Conservation (phyloP, 495 filamentous ascomycete species). For the Penicillium canariense region DNA sequence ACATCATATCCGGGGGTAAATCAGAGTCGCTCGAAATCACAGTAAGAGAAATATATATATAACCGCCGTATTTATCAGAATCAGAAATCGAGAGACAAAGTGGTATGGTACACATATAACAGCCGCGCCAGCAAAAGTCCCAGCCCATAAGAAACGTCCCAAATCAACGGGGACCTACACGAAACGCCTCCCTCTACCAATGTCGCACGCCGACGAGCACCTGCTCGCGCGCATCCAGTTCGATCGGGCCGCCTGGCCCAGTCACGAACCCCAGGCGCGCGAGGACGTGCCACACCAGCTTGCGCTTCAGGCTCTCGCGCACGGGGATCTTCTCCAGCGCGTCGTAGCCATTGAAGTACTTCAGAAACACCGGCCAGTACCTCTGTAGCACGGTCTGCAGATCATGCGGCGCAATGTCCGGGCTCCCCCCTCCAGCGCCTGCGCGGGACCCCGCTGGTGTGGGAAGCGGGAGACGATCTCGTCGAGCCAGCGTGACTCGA, state of each 20-base stretch:
- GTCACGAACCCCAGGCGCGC: slow-evolving; percentile 37
- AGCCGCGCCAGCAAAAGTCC: too few relatives aligned
- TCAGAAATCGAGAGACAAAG: too few relatives aligned
- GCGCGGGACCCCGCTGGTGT: slow-evolving; percentile 24
- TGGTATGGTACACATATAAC: too few relatives aligned
- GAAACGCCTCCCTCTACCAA: slow-evolving; percentile 44
- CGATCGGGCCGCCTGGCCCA: slow-evolving; percentile 30
- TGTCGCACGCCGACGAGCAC: slow-evolving; percentile 45
- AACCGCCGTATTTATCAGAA: too few relatives aligned
- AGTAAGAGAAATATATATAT: neutral
- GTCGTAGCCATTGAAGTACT: slow-evolving; percentile 85
- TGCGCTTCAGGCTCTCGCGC: slow-evolving; percentile 79
- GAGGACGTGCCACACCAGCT: slow-evolving; percentile 69
- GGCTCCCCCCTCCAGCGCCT: slow-evolving; percentile 8
- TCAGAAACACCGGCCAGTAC: slow-evolving; percentile 56
- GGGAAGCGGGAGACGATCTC: slow-evolving; percentile 63
- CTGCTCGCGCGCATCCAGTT: slow-evolving; percentile 37
- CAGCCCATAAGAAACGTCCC: too few relatives aligned
- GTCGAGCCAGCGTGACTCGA: slow-evolving; percentile 71
- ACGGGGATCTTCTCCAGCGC: slow-evolving; percentile 85
- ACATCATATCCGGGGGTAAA: too few relatives aligned
- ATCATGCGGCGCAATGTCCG: slow-evolving; percentile 30
- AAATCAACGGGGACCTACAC: too few relatives aligned
- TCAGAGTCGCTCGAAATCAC: too few relatives aligned
- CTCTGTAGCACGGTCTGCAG: slow-evolving; percentile 53